Evolutionary conservation across 768 basidiomycete genomes (phyloP).

Genomic region (Cystofilobasidium bisporidii): DNA sequence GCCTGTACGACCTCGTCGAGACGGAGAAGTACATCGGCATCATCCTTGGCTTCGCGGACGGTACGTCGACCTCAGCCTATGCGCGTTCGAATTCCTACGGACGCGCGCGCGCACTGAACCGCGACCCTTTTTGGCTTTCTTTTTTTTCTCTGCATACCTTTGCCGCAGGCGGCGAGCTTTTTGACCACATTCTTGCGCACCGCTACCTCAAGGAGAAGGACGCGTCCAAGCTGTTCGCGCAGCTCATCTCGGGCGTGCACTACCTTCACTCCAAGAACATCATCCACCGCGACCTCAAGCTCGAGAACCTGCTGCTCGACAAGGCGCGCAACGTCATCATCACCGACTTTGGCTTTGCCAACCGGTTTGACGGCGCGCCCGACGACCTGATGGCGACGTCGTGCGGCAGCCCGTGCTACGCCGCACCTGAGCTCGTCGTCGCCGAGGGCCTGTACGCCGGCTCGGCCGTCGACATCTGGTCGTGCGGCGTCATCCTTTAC

Average conservation of each 20-base stretch:
- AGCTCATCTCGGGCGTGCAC: slow-evolving; percentile 96
- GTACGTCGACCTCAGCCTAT: slow-evolving; percentile 39
- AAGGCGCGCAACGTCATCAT: slow-evolving; percentile 97
- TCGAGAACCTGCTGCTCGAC: slow-evolving; percentile 94
- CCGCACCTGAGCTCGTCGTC: slow-evolving; percentile 94
- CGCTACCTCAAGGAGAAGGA: slow-evolving; percentile 90
- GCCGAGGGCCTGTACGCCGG: slow-evolving; percentile 95
- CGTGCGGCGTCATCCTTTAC: slow-evolving; percentile 88
- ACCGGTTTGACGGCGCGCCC: slow-evolving; percentile 70
- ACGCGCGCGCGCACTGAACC: neutral
- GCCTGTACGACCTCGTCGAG: slow-evolving; percentile 95
- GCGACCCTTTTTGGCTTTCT: neutral
- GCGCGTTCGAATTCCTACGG: neutral
- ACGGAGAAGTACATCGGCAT: slow-evolving; percentile 99
- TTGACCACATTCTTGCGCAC: slow-evolving; percentile 97
- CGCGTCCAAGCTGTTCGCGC: slow-evolving; percentile 89
- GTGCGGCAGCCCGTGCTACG: slow-evolving; percentile 95
- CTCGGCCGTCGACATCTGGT: slow-evolving; percentile 96
- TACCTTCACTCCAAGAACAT: slow-evolving; percentile 99
- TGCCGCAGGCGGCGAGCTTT: slow-evolving; percentile 67
- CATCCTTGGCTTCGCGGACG: slow-evolving; percentile 95
- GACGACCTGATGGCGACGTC: slow-evolving; percentile 98
- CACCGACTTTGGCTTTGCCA: slow-evolving; percentile 98
- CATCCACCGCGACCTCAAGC: slow-evolving; percentile 96
- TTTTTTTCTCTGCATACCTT: too few species aligned